These are phyloP conservation scores for Fusarium succisae DNA, from an alignment of 2,329 filamentous ascomycete genomes.

Conservation along the genomic window DNA sequence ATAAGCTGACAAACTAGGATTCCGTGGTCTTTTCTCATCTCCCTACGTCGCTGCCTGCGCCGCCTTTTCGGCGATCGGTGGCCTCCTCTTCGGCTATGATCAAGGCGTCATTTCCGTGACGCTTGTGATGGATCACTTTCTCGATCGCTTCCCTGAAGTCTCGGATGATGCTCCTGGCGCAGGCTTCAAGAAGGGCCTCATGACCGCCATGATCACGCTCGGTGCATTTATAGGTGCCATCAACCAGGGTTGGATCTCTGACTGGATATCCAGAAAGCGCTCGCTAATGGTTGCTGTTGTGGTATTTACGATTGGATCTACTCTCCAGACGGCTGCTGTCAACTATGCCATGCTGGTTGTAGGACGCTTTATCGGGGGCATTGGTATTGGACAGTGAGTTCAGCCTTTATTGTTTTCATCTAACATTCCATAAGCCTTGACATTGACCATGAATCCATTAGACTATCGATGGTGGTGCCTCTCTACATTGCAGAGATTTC, in stretches of 20 bases:
- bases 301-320: conserved; percentile 53
- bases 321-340: conserved; percentile 53
- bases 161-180: conserved; percentile 49
- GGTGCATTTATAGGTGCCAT: conserved; percentile 60
- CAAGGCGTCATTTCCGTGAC: conserved; percentile 54
- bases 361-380: conserved; percentile 54
- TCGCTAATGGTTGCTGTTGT: conserved; percentile 48
- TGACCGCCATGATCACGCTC: conserved; percentile 59
- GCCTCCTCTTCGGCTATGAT: conserved; percentile 52
- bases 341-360: conserved; percentile 54
- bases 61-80: conserved; percentile 49
- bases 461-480: conserved; percentile 49
- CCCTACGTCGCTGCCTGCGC: conserved; percentile 48
- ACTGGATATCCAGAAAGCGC: conserved; percentile 46
- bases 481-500: conserved; percentile 59
- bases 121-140: conserved; percentile 50
- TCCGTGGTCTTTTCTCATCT: conserved; percentile 45
- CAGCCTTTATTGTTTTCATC: neutral
- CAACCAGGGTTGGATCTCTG: conserved; percentile 51
- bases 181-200: conserved; percentile 53
- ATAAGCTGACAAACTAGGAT: conserved; percentile 30
- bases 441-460: neutral
- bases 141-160: conserved; percentile 46
- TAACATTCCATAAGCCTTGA: accelerated
- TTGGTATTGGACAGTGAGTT: conserved; percentile 50